These are phyloP conservation scores for Alternaria postmessia DNA, from an alignment of 2,329 filamentous ascomycete genomes.

Conservation along the genomic window DNA sequence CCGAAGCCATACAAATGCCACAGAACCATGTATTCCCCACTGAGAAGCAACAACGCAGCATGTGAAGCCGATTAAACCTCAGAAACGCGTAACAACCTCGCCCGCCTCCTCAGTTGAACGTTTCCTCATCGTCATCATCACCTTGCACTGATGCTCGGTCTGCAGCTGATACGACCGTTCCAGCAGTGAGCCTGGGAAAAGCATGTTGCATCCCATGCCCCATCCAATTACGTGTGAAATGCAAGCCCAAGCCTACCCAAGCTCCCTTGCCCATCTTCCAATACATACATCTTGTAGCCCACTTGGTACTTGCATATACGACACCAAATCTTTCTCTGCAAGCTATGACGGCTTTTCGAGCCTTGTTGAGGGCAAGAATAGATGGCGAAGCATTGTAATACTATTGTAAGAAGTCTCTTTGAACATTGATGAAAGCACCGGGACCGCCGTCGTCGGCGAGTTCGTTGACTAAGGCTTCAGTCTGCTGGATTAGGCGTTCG, in stretches of 20 bases:
- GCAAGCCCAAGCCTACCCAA: conserved; percentile 4
- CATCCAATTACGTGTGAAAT: conserved; percentile 1
- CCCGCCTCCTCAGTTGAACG: neutral
- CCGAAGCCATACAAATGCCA: neutral
- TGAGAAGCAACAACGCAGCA: neutral
- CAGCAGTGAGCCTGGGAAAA: neutral
- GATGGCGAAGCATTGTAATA: neutral
- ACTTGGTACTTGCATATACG: neutral
- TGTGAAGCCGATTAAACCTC: neutral
- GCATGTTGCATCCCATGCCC: neutral
- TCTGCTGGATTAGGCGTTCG: conserved; percentile 86
- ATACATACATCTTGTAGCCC: neutral
- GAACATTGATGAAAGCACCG: conserved; percentile 81
- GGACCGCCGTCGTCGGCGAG: conserved; percentile 80
- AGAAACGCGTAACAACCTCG: neutral
- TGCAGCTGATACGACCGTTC: neutral
- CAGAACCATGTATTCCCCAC: neutral
- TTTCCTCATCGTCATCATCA: neutral
- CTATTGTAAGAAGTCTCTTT: conserved; percentile 46
- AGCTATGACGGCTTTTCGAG: neutral
- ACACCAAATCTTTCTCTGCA: neutral
- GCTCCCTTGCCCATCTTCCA: conserved; percentile 7
- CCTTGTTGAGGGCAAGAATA: neutral
- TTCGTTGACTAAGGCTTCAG: conserved; percentile 83
- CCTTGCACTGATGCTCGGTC: neutral